Percentiles rank a stretch among this genome's conserved stretches.
These are phyloP conservation scores for Pythium monospermum DNA, from an alignment of 352 stramenopile species.

Conservation along the genomic window DNA sequence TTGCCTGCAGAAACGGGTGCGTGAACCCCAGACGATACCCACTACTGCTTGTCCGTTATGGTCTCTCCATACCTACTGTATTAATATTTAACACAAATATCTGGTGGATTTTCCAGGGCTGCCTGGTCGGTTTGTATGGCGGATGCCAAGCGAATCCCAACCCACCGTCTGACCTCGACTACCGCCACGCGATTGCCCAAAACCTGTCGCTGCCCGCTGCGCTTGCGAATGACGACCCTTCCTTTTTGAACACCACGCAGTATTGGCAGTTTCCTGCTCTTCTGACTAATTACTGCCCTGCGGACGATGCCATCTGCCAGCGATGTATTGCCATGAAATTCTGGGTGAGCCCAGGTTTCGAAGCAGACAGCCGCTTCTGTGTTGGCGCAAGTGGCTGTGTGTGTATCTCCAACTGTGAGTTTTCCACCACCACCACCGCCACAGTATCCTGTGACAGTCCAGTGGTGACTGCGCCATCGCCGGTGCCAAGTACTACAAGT, in stretches of 20 bases:
- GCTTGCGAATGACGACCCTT: neutral
- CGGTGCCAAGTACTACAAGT: neutral
- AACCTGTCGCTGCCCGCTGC: neutral
- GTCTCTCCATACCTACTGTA: no score
- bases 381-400: constrained; percentile 13
- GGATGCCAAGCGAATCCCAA: neutral
- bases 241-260: neutral
- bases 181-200: neutral
- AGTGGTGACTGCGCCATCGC: neutral
- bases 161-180: neutral
- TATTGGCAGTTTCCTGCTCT: constrained; percentile 6
- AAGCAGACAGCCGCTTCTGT: constrained; percentile 12
- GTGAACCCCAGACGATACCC: no score
- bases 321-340: constrained; percentile 6
- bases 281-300: constrained; percentile 1
- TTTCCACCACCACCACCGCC: neutral
- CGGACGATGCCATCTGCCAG: constrained; percentile 5
- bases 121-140: neutral
- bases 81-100: no score
- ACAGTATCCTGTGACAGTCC: neutral
- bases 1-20: no score
- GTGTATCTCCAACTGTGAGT: constrained; percentile 14
- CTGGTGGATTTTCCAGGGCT: no score
- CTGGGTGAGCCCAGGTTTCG: neutral
- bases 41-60: no score